phyloP scores from a whole-genome alignment of 1,284 basidiomycete genomes.

The Ustilago bromivora region DNA sequence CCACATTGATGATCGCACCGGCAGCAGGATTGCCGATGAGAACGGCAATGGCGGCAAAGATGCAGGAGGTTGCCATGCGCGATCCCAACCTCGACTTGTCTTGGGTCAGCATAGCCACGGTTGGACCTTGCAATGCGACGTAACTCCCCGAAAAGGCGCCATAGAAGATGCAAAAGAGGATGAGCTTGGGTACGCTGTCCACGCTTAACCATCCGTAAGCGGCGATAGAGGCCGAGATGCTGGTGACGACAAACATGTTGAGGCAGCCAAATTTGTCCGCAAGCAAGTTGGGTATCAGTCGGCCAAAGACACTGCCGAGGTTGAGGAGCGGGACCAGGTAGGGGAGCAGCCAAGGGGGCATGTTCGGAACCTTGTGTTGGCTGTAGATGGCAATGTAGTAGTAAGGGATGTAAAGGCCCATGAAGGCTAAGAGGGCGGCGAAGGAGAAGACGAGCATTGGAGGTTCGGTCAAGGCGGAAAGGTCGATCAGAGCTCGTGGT shows the following conservation, averaged over 20 bases:
- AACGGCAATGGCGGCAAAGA: slow-evolving; percentile 28
- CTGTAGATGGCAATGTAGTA: slow-evolving; percentile 1
- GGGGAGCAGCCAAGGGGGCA: not conserved
- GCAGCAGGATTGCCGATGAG: slow-evolving; percentile 49
- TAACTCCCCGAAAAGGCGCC: not conserved
- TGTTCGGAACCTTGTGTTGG: not conserved
- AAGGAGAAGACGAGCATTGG: not conserved
- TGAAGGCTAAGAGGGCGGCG: not conserved
- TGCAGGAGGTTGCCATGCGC: slow-evolving; percentile 19
- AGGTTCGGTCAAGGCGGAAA: not conserved
- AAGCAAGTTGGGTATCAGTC: not conserved
- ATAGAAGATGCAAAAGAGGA: not conserved
- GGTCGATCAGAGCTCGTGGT: not conserved
- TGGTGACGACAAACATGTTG: not conserved
- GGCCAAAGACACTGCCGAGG: not conserved
- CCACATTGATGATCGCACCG: slow-evolving; percentile 29
- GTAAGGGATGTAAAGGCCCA: not conserved
- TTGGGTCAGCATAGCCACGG: not conserved
- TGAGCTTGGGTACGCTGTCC: not conserved
- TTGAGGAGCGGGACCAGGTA: not conserved
- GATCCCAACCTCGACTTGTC: slow-evolving; percentile 6
- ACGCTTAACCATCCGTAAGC: not conserved
- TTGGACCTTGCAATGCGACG: not conserved
- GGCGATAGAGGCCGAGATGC: not conserved
- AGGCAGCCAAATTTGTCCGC: not conserved